Percentiles rank a stretch among this genome's conserved stretches.
These are phyloP conservation scores for Linum tenue DNA, from an alignment of 345 rosid species.

Conservation along the genomic window DNA sequence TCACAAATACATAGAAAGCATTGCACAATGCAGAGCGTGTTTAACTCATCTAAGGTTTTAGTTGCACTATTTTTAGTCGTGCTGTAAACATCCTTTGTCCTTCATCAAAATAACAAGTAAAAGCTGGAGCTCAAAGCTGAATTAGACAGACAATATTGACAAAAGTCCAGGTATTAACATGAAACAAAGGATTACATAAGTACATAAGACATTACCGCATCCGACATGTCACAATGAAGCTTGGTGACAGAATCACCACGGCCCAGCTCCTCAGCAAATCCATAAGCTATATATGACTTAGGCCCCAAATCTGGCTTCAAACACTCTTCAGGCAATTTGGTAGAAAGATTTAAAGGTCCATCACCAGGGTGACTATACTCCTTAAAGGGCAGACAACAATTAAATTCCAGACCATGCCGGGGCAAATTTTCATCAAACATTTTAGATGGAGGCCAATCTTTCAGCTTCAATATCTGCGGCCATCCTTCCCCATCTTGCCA, in stretches of 20 bases:
- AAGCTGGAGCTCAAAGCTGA: not conserved
- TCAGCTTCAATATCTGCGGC: slow-evolving; percentile 64
- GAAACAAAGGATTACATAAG: not conserved
- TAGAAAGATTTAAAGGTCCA: slow-evolving; percentile 57
- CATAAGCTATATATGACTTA: slow-evolving; percentile 73
- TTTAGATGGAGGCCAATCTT: slow-evolving; percentile 78
- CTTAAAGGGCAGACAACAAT: slow-evolving; percentile 55
- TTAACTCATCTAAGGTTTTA: too few species aligned
- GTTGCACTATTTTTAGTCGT: too few species aligned
- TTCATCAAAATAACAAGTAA: not conserved
- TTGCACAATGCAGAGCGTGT: too few species aligned
- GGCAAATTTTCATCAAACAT: slow-evolving; percentile 48
- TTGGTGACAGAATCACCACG: slow-evolving; percentile 88
- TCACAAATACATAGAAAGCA: too few species aligned
- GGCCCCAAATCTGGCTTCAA: slow-evolving; percentile 87
- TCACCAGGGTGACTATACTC: slow-evolving; percentile 57
- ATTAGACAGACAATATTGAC: not conserved
- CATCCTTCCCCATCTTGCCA: slow-evolving; percentile 26
- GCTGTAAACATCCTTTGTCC: not conserved
- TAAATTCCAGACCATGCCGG: slow-evolving; percentile 63
- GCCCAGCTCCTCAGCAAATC: slow-evolving; percentile 54
- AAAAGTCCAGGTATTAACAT: not conserved
- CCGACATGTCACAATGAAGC: slow-evolving; percentile 88
- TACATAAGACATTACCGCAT: slow-evolving; percentile 45
- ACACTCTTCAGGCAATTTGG: slow-evolving; percentile 37